phyloP scores from a whole-genome alignment of 352 stramenopile genomes.

The Globisporangium barbulae region DNA sequence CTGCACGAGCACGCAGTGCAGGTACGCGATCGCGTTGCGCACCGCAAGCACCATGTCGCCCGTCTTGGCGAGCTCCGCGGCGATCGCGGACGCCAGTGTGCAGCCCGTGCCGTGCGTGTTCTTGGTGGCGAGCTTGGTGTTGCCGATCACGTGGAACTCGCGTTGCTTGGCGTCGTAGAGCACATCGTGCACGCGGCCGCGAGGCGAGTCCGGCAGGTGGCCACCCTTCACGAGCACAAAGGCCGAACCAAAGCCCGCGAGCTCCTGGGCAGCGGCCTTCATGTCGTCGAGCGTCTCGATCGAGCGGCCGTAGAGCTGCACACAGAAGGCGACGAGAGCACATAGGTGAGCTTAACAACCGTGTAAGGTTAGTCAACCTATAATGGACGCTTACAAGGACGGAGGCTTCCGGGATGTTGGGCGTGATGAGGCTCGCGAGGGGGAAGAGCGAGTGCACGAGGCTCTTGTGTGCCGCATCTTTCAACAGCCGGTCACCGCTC shows the following conservation, averaged over 20 bases:
- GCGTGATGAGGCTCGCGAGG: conserved; percentile 86
- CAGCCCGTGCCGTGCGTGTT: conserved; percentile 89
- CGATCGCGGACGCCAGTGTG: conserved; percentile 91
- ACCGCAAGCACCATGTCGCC: conserved; percentile 37
- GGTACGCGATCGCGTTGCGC: conserved; percentile 32
- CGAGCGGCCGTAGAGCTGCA: conserved; percentile 31
- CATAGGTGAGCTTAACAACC: not conserved
- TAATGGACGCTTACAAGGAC: conserved; percentile 50
- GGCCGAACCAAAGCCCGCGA: conserved; percentile 53
- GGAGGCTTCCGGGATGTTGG: conserved; percentile 93
- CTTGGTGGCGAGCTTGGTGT: conserved; percentile 32
- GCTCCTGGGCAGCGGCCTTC: conserved; percentile 69
- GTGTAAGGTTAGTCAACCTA: not conserved
- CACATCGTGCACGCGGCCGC: conserved; percentile 30
- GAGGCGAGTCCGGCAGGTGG: conserved; percentile 42
- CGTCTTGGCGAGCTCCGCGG: conserved; percentile 74
- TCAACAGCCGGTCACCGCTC: conserved; percentile 79
- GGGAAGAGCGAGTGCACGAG: conserved; percentile 87
- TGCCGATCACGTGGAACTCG: conserved; percentile 32
- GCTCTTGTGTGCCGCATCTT: conserved; percentile 60
- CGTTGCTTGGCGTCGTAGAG: conserved; percentile 24
- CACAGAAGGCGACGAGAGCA: conserved; percentile 3
- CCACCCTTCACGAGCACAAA: conserved; percentile 93
- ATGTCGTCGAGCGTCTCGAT: conserved; percentile 60
- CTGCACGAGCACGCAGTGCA: conserved; percentile 35